Percentiles rank a stretch among this genome's conserved stretches.
Conservation (phyloP, 164 flowering plant genomes). For the Vitis amurensis region DNA sequence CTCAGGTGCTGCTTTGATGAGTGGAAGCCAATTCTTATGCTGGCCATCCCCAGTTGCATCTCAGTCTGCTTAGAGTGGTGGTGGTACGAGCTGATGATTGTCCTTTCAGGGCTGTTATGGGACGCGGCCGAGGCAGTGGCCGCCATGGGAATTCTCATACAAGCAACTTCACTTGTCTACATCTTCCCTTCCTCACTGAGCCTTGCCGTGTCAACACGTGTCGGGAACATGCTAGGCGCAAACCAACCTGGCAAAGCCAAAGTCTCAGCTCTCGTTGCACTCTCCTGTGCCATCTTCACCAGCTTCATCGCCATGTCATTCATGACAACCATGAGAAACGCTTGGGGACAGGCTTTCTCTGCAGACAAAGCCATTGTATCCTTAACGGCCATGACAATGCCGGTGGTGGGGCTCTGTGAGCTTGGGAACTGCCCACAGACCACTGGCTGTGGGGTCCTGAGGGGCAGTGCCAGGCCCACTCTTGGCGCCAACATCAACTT, state of each 20-base stretch:
- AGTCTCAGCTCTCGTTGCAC: slow-evolving; percentile 29
- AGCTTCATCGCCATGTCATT: slow-evolving; percentile 43
- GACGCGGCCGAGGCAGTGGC: slow-evolving; percentile 43
- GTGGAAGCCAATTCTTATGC: slow-evolving; percentile 42
- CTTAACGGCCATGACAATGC: slow-evolving; percentile 46
- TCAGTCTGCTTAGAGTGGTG: slow-evolving; percentile 86
- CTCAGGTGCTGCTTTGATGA: slow-evolving; percentile 20
- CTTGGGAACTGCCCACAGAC: slow-evolving; percentile 77
- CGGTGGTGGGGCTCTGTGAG: slow-evolving; percentile 67
- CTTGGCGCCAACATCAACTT: slow-evolving; percentile 54
- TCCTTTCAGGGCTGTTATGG: slow-evolving; percentile 46
- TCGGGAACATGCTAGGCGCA: slow-evolving; percentile 68
- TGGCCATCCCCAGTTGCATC: slow-evolving; percentile 55
- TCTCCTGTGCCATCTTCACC: slow-evolving; percentile 32
- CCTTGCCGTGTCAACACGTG: slow-evolving; percentile 50
- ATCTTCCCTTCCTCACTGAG: slow-evolving; percentile 63
- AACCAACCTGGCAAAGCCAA: slow-evolving; percentile 42
- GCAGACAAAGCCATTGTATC: slow-evolving; percentile 33
- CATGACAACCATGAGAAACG: slow-evolving; percentile 26
- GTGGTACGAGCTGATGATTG: slow-evolving; percentile 77
- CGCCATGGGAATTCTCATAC: slow-evolving; percentile 61
- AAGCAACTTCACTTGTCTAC: slow-evolving; percentile 59
- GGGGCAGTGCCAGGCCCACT: slow-evolving; percentile 66
- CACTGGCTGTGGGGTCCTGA: slow-evolving; percentile 58
- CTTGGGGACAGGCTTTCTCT: slow-evolving; percentile 58